Conservation (phyloP, 129 eudicot species). For the Lactuca sativa region DNA sequence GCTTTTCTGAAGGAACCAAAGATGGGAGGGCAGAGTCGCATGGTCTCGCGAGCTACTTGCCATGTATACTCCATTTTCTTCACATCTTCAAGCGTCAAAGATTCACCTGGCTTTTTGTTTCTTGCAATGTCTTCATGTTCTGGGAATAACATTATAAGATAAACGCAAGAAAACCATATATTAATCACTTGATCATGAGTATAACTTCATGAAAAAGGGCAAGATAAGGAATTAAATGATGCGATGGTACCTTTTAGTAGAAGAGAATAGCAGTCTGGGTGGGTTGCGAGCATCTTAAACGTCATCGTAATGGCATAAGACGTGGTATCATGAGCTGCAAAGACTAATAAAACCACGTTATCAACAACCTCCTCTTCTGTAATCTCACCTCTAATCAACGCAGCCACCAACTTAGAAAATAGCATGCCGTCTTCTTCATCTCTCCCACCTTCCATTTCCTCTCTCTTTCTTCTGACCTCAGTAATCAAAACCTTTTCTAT, state of each 20-base stretch:
- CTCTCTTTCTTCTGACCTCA: constrained; percentile 56
- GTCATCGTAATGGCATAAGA: constrained; percentile 86
- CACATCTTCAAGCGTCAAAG: constrained; percentile 51
- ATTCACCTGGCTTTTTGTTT: constrained; percentile 44
- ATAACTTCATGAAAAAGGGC: background rate
- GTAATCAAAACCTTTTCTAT: constrained; percentile 49
- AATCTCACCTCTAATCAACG: constrained; percentile 69
- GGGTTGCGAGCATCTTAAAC: constrained; percentile 71
- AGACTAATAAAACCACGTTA: constrained; percentile 72
- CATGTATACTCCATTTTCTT: constrained; percentile 69
- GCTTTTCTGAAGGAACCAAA: constrained; percentile 84
- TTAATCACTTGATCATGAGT: background rate
- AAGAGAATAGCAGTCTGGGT: constrained; percentile 54
- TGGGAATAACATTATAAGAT: constrained; percentile 17
- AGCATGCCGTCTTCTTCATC: constrained; percentile 39
- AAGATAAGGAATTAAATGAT: no score
- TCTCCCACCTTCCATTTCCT: constrained; percentile 42
- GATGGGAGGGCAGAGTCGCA: constrained; percentile 77
- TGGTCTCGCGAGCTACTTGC: constrained; percentile 80
- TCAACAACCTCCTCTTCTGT: constrained; percentile 78
- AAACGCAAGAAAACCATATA: background rate
- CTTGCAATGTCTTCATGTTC: constrained; percentile 60
- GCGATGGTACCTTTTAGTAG: constrained; percentile 59
- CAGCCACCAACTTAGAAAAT: constrained; percentile 53
- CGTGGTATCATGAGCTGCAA: constrained; percentile 91